Evolutionary conservation across 805 yeast genomes (phyloP).

Genomic region (Cyberlindnera japonica): DNA sequence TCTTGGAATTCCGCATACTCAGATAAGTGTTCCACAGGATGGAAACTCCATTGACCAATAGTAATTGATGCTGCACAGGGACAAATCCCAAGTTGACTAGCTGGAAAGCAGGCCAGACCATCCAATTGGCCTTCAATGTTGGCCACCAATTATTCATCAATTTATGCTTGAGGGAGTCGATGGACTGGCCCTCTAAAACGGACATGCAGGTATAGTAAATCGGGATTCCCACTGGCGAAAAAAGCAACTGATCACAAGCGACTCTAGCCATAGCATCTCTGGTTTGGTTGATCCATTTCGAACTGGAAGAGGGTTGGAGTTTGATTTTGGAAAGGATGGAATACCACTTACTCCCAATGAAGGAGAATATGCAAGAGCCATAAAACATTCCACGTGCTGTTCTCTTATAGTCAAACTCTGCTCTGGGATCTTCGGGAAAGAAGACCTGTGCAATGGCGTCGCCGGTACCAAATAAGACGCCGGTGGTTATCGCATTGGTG

Average conservation of each 20-base stretch:
- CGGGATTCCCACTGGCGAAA: constrained; percentile 79
- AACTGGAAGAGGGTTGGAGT: constrained; percentile 30
- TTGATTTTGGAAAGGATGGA: constrained; percentile 42
- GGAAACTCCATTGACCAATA: constrained; percentile 67
- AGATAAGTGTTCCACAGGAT: constrained; percentile 83
- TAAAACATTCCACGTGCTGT: constrained; percentile 63
- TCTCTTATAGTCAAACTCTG: constrained; percentile 46
- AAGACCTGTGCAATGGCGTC: constrained; percentile 67
- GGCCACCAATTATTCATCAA: constrained; percentile 53
- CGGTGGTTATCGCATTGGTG: constrained; percentile 54
- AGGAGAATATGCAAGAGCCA: constrained; percentile 73
- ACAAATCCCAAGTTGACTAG: constrained; percentile 68
- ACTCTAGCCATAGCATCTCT: constrained; percentile 47
- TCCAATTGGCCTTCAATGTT: constrained; percentile 73
- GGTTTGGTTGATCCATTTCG: constrained; percentile 20
- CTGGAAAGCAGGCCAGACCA: constrained; percentile 90
- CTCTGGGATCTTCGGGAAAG: constrained; percentile 31
- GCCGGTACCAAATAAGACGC: constrained; percentile 68
- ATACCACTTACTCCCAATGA: constrained; percentile 73
- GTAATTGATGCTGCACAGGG: constrained; percentile 66
- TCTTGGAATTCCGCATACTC: constrained; percentile 52
- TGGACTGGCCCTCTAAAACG: constrained; percentile 51
- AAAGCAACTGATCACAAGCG: constrained; percentile 63
- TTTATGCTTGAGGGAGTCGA: constrained; percentile 38
- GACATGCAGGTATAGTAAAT: constrained; percentile 68